Evolutionary conservation across 495 filamentous ascomycete species (phyloP).

Genomic region (Margaritispora aquatica): DNA sequence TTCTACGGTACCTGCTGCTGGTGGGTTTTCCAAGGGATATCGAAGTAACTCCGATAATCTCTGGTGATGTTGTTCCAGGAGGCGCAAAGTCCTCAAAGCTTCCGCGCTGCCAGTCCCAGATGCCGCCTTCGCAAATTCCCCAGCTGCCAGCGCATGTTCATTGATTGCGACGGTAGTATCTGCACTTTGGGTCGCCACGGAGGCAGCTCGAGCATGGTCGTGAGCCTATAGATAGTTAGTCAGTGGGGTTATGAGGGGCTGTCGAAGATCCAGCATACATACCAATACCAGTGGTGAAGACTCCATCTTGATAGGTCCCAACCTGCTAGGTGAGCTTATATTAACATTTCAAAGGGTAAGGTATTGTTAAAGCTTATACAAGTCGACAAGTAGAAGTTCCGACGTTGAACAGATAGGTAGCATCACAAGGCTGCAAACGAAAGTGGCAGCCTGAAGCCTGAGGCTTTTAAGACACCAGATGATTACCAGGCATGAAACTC

Average conservation of each 20-base stretch:
- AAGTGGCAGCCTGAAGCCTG: too few species aligned
- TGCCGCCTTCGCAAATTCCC: slow-evolving; percentile 79
- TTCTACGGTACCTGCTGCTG: slow-evolving; percentile 24
- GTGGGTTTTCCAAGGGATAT: slow-evolving; percentile 55
- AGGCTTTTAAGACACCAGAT: too few species aligned
- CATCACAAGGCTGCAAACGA: background rate
- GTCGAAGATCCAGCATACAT: slow-evolving; percentile 13
- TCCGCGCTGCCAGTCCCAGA: slow-evolving; percentile 70
- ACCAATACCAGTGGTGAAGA: slow-evolving; percentile 54
- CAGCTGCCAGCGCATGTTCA: slow-evolving; percentile 84
- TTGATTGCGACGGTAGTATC: slow-evolving; percentile 75
- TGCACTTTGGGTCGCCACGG: slow-evolving; percentile 61
- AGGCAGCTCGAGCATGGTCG: slow-evolving; percentile 80
- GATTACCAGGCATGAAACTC: too few species aligned
- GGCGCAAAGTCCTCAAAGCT: slow-evolving; percentile 72
- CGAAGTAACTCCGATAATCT: slow-evolving; percentile 72
- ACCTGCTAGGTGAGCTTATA: too few species aligned
- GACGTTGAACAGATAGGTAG: background rate
- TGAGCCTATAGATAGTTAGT: slow-evolving; percentile 51
- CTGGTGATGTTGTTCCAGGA: slow-evolving; percentile 83
- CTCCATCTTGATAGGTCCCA: slow-evolving; percentile 53
- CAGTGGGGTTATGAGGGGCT: background rate
- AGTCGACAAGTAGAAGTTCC: background rate
- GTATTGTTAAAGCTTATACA: too few species aligned
- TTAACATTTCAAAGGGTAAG: too few species aligned